Conservation (phyloP, 192 early-diverging fungal species). For the Mortierella alpina region DNA sequence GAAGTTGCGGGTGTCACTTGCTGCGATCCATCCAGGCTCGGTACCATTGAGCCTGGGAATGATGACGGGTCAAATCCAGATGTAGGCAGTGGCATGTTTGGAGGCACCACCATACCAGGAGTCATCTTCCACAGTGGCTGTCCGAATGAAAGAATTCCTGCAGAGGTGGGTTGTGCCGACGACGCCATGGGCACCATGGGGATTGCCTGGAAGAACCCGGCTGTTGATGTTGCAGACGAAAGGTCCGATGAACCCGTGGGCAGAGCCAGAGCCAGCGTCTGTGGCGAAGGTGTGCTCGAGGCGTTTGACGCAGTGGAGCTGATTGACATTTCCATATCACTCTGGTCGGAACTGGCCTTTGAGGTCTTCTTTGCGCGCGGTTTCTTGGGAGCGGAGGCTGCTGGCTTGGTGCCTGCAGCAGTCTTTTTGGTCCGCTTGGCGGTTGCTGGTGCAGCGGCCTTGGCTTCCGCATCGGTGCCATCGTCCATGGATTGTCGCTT, state of each 20-base stretch:
- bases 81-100: constrained; percentile 21
- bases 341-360: constrained; percentile 45
- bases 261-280: constrained; percentile 26
- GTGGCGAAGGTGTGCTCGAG: constrained; percentile 37
- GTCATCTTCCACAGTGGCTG: constrained; percentile 48
- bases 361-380: constrained; percentile 43
- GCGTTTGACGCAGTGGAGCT: constrained; percentile 25
- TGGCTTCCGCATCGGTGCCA: constrained; percentile 17
- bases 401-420: constrained; percentile 9
- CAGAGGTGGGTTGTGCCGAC: constrained; percentile 15
- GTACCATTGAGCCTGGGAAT: constrained; percentile 21
- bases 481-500: constrained; percentile 53
- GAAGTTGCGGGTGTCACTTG: constrained; percentile 1
- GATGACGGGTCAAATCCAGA: constrained; percentile 40
- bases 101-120: constrained; percentile 40
- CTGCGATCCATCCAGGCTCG: constrained; percentile 17
- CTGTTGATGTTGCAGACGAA: constrained; percentile 26
- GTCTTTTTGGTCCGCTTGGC: constrained; percentile 48
- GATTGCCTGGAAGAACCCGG: constrained; percentile 42
- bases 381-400: constrained; percentile 37
- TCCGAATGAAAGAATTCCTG: constrained; percentile 30
- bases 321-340: constrained; percentile 48
- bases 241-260: constrained; percentile 12
- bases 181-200: constrained; percentile 26
- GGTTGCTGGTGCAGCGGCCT: constrained; percentile 17